Evolutionary conservation across 2,329 filamentous ascomycete species (phyloP).

Genomic region (Iodosphaeria phyllophila): DNA sequence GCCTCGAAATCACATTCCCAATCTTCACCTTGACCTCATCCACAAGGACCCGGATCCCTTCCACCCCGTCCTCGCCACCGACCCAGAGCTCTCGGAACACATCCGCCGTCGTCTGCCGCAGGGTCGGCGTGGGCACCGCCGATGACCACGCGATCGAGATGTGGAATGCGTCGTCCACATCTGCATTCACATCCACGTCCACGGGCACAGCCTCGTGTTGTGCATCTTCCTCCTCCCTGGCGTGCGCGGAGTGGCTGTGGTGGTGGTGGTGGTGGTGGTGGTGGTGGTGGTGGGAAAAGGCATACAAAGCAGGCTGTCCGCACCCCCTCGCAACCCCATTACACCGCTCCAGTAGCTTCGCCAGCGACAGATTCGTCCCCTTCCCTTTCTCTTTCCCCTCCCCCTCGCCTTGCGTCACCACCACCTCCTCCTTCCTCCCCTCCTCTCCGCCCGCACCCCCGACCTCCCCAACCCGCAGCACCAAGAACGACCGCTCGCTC

Average conservation of each 20-base stretch:
- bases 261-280: neutral
- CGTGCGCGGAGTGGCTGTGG: conserved; percentile 4
- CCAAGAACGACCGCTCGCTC: conserved; percentile 66
- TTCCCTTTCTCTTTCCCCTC: neutral
- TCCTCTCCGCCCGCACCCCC: conserved; percentile 7
- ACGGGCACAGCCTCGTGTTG: neutral
- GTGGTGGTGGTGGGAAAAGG: conserved; percentile 8
- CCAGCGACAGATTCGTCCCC: conserved; percentile 30
- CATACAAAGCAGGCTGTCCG: conserved; percentile 56
- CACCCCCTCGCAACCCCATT: conserved; percentile 43
- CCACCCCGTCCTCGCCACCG: conserved; percentile 15
- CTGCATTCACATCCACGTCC: neutral
- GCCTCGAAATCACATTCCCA: conserved; percentile 51
- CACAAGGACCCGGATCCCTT: conserved; percentile 30
- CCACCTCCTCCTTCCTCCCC: conserved; percentile 5
- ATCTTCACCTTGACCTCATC: conserved; percentile 54
- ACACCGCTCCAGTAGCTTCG: conserved; percentile 42
- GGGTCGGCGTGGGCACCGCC: conserved; percentile 25
- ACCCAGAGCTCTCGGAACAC: conserved; percentile 10
- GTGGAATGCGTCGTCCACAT: conserved; percentile 46
- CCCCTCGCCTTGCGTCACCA: conserved; percentile 3
- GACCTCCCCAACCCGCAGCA: conserved; percentile 38
- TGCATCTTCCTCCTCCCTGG: conserved; percentile 4
- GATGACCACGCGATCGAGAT: conserved; percentile 80
- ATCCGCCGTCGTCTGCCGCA: conserved; percentile 17